A percentile compares a stretch with the other conserved stretches of the same genome.
phyloP scores from a whole-genome alignment of 2,329 filamentous ascomycete species.

The Zymoseptoria passerinii region DNA sequence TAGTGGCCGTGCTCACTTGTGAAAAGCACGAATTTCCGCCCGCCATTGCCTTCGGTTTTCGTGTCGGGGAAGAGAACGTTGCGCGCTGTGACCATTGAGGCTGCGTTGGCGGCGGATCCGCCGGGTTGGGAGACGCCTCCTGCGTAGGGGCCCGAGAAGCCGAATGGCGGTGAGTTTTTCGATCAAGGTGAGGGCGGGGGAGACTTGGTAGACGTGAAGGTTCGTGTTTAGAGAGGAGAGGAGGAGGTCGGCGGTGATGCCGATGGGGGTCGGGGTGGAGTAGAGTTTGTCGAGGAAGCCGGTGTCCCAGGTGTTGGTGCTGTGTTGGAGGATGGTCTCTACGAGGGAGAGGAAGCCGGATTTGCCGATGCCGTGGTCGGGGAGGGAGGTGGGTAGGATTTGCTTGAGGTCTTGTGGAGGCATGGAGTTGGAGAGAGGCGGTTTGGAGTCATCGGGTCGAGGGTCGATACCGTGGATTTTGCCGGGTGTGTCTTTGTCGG shows the following conservation, averaged over 20 bases:
- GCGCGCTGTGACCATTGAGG: constrained; percentile 76
- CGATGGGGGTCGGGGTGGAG: constrained; percentile 78
- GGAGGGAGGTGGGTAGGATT: constrained; percentile 33
- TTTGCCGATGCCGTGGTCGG: constrained; percentile 32
- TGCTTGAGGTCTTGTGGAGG: constrained; percentile 36
- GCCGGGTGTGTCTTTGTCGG: constrained; percentile 54
- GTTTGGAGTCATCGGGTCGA: constrained; percentile 28
- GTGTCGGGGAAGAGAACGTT: constrained; percentile 76
- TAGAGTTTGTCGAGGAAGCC: constrained; percentile 96
- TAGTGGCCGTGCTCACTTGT: constrained; percentile 90
- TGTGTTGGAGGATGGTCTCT: constrained; percentile 66
- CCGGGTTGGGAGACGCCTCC: constrained; percentile 72
- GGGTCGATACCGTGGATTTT: constrained; percentile 49
- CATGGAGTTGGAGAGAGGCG: constrained; percentile 16
- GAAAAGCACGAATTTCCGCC: constrained; percentile 67
- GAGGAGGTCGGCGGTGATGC: constrained; percentile 75
- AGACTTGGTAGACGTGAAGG: constrained; percentile 88
- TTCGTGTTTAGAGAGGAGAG: constrained; percentile 88
- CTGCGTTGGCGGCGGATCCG: constrained; percentile 75
- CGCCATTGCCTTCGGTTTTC: constrained; percentile 62
- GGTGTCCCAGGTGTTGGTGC: constrained; percentile 97
- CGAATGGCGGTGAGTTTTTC: constrained; percentile 80
- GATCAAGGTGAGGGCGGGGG: constrained; percentile 75
- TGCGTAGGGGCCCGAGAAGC: constrained; percentile 58
- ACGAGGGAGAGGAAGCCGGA: constrained; percentile 44